Conservation (phyloP, 257 asterid genomes). For the Thymus quinquecostatus region DNA sequence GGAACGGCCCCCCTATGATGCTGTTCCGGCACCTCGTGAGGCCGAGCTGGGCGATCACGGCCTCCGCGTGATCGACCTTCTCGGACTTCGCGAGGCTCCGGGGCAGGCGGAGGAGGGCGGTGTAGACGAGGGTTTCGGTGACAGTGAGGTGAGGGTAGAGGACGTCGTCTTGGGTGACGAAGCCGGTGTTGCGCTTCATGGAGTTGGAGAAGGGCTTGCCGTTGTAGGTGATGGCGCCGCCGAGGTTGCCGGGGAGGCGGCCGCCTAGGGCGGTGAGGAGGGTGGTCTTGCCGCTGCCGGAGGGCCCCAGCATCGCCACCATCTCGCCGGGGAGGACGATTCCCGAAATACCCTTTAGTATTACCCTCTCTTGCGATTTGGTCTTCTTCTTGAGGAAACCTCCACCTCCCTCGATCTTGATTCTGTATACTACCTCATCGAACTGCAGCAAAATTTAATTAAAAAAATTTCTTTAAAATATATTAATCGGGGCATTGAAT, state of each 20-base stretch:
- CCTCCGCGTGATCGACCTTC: conserved; percentile 54
- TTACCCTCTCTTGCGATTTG: conserved; percentile 47
- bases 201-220: conserved; percentile 57
- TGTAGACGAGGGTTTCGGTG: conserved; percentile 66
- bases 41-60: conserved; percentile 63
- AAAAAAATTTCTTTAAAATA: too few species aligned
- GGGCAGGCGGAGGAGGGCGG: conserved; percentile 77
- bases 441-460: conserved; percentile 48
- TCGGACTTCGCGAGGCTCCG: conserved; percentile 37
- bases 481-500: too few species aligned
- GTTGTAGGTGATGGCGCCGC: conserved; percentile 61
- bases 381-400: conserved; percentile 33
- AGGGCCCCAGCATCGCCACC: conserved; percentile 90
- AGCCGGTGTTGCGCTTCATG: conserved; percentile 73
- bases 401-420: conserved; percentile 38
- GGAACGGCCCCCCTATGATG: conserved; percentile 47
- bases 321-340: conserved; percentile 66
- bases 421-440: conserved; percentile 61
- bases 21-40: conserved; percentile 53
- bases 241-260: conserved; percentile 47
- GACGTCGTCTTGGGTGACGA: conserved; percentile 82
- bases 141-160: conserved; percentile 81
- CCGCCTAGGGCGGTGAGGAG: conserved; percentile 78
- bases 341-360: conserved; percentile 74
- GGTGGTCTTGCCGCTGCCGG: conserved; percentile 93